Base-by-base conservation (phyloP, 345 rosid genomes). In the Eucalyptus sideroxylon region DNA sequence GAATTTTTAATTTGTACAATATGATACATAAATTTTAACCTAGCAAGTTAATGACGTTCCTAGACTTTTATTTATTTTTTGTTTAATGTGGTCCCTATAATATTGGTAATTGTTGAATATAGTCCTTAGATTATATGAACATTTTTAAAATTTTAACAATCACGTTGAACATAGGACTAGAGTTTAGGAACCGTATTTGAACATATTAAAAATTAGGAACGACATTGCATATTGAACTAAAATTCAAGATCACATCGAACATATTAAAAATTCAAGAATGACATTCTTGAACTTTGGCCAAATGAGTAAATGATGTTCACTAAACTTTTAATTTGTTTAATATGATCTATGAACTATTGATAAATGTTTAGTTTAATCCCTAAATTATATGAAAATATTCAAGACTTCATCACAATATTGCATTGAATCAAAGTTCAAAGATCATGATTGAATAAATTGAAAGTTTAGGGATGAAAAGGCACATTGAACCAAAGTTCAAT, bases 141-240 rank as follows among this genome's bases (percentile, higher is more conserved):
- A 65, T n/a, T 11, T 65, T 65, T n/a, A 7, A 65, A 65, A 65
- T 3, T 65, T n/a, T 15, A n/a, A 14, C 6, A 34, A n/a, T 17
- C 21, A 16, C 11, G 8, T 65, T n/a, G 16, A 65, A 65, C 11
- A n/a, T 65, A 65, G 16, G 40, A 65, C 10, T 8, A 16, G 2
- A 65, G 17, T 65, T 65, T 15, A 16, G 2, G 37, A 4, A 16
- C 1, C 3, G 6, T 16, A 21, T 30, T 4, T 65, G 6, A 65
- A 65, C 0, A 65, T 0, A 65, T n/a, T n/a, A 65, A n/a, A 62
- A 65, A 9, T n/a, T 65, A 65, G 0, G 21, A 5, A n/a, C 1
- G 3, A 65, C 0, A 0, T n/a, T 65, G 1, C 3, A 14, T 4
- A 65, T 65, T 65, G 19, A 62, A 62, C 3, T 13, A 62, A 30